Evolutionary conservation across 305 asterid genomes (phyloP).

Genomic region (Fraxinus platypoda): DNA sequence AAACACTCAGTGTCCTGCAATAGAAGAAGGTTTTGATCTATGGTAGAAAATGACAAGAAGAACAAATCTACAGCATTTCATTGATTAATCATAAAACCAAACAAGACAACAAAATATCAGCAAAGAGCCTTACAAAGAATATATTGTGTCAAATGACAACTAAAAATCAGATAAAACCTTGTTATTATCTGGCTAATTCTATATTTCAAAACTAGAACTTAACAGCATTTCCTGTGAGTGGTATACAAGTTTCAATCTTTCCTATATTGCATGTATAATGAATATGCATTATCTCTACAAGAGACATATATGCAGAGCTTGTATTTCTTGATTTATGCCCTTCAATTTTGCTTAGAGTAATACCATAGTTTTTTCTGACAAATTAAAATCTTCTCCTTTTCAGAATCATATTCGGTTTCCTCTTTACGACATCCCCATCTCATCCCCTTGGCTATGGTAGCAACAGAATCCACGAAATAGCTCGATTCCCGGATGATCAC

Average conservation of each 20-base stretch:
- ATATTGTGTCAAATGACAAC: constrained; percentile 22
- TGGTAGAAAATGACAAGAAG: neutral
- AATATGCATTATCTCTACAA: constrained; percentile 25
- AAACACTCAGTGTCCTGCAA: neutral
- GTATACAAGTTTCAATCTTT: constrained; percentile 28
- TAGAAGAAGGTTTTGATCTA: neutral
- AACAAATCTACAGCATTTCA: neutral
- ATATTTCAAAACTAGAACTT: constrained; percentile 22
- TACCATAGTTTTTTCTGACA: constrained; percentile 99
- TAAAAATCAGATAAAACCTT: constrained; percentile 18
- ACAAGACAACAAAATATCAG: constrained; percentile 21
- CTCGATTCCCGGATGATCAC: constrained; percentile 79
- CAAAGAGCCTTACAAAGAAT: constrained; percentile 42
- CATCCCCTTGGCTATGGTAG: constrained; percentile 76
- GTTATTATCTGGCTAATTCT: constrained; percentile 33
- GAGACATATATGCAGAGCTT: constrained; percentile 5
- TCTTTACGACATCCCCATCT: constrained; percentile 85
- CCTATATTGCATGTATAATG: constrained; percentile 22
- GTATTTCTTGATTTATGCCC: constrained; percentile 17
- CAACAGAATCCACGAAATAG: constrained; percentile 59
- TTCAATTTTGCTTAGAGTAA: constrained; percentile 47
- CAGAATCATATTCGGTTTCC: constrained; percentile 59
- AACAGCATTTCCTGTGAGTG: constrained; percentile 26
- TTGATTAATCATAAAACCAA: neutral
- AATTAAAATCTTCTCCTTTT: constrained; percentile 67